A percentile compares a stretch with the other conserved stretches of the same genome.
phyloP scores from a whole-genome alignment of 495 filamentous ascomycete genomes.

The Trichocladium uniseriatum region DNA sequence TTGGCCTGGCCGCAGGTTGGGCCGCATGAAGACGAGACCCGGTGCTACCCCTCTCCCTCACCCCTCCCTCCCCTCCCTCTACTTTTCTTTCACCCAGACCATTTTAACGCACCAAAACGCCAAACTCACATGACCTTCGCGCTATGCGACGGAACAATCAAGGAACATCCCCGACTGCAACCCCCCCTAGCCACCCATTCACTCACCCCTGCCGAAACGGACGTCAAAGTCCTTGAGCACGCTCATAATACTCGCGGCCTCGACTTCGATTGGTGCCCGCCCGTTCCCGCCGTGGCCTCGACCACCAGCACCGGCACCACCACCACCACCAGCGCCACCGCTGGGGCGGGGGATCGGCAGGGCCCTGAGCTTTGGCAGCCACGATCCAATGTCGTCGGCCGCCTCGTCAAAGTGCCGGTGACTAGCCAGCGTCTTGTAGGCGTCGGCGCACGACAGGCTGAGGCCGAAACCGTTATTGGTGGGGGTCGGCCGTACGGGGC shows the following conservation, averaged over 20 bases:
- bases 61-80: not conserved
- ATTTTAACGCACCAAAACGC: not conserved
- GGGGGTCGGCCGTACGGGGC: not conserved
- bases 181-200: not conserved
- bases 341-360: constrained; percentile 30
- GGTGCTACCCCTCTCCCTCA: not conserved
- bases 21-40: constrained; percentile 22
- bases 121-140: constrained; percentile 17
- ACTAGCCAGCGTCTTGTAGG: constrained; percentile 71
- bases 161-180: constrained; percentile 8
- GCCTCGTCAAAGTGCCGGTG: constrained; percentile 73
- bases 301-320: not conserved
- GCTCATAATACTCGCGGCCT: constrained; percentile 79
- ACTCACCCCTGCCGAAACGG: constrained; percentile 50
- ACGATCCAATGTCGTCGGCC: constrained; percentile 61
- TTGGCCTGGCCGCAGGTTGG: constrained; percentile 18
- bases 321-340: not conserved
- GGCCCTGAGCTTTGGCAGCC: constrained; percentile 65
- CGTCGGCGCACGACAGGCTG: constrained; percentile 60
- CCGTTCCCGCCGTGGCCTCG: constrained; percentile 7
- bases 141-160: constrained; percentile 13
- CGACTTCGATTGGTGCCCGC: constrained; percentile 64
- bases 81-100: not conserved
- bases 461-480: constrained; percentile 14
- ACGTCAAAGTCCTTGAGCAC: constrained; percentile 77